Conservation (phyloP, 2,329 filamentous ascomycete genomes). For the Epichloe hybrida region DNA sequence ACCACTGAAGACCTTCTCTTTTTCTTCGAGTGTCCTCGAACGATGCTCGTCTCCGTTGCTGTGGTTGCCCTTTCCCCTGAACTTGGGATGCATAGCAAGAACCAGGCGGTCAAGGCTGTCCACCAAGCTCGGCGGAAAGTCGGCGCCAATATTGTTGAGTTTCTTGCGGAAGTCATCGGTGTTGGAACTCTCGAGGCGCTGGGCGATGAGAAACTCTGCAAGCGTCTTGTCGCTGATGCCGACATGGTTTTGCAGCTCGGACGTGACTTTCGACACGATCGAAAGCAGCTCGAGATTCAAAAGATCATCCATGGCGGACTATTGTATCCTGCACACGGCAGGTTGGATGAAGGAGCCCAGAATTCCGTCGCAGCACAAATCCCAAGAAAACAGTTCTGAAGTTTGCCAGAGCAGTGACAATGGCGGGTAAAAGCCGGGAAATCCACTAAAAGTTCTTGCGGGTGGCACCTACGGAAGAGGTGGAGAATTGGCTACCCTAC, state of each 20-base stretch:
- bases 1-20: conserved; percentile 80
- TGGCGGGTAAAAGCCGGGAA: not conserved
- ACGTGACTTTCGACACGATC: conserved; percentile 86
- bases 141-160: conserved; percentile 64
- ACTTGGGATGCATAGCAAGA: conserved; percentile 78
- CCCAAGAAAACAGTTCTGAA: not conserved
- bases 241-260: conserved; percentile 86
- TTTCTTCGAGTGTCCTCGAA: conserved; percentile 46
- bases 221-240: conserved; percentile 88
- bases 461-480: not conserved
- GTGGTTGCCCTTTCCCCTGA: conserved; percentile 44
- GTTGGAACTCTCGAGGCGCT: conserved; percentile 62
- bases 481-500: not conserved
- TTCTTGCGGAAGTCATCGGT: conserved; percentile 62
- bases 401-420: not conserved
- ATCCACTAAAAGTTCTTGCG: not conserved
- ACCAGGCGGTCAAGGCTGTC: conserved; percentile 87
- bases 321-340: conserved; percentile 7
- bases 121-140: conserved; percentile 72
- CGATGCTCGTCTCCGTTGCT: conserved; percentile 28
- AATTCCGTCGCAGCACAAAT: not conserved
- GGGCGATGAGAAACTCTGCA: conserved; percentile 89
- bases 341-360: not conserved
- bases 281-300: conserved; percentile 84
- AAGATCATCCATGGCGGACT: conserved; percentile 66